These are phyloP conservation scores for Penicillium sp. DNA, from an alignment of 2,329 filamentous ascomycete genomes.

Conservation along the genomic window DNA sequence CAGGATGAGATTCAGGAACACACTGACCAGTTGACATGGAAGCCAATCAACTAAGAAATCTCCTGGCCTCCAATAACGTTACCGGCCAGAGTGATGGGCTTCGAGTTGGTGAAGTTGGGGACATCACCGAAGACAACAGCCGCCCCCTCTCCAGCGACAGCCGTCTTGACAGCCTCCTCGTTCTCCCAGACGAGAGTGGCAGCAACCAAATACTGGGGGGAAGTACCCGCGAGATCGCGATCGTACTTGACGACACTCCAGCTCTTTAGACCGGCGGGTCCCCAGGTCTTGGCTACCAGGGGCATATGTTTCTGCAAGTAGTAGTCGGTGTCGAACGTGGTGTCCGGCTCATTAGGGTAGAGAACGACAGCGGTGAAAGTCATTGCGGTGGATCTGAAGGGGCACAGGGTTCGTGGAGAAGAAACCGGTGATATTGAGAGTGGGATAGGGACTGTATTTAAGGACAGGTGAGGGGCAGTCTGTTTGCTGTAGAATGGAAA, in stretches of 20 bases:
- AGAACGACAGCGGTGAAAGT: conserved; percentile 23
- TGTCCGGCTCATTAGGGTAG: conserved; percentile 28
- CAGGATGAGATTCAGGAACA: background rate
- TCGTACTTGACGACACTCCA: conserved; percentile 27
- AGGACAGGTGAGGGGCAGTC: conserved; percentile 1
- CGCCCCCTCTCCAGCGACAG: conserved; percentile 10
- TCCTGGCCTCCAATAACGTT: background rate
- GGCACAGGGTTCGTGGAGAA: background rate
- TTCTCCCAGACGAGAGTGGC: conserved; percentile 26
- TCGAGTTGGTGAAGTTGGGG: conserved; percentile 31
- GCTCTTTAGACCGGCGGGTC: conserved; percentile 21
- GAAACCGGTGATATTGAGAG: background rate
- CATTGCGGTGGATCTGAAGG: conserved; percentile 17
- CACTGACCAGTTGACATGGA: background rate
- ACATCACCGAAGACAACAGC: conserved; percentile 25
- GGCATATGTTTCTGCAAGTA: conserved; percentile 31
- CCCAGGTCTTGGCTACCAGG: conserved; percentile 26
- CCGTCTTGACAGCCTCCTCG: conserved; percentile 20
- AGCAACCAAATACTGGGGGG: conserved; percentile 22
- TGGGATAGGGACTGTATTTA: background rate
- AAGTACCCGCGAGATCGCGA: conserved; percentile 21
- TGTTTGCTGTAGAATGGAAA: background rate
- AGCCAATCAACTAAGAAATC: background rate
- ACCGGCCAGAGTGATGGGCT: conserved; percentile 27
- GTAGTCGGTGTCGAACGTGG: conserved; percentile 29